These are phyloP conservation scores for Ceratocystiopsis minuta DNA, from an alignment of 2,329 filamentous ascomycete genomes.

Conservation along the genomic window DNA sequence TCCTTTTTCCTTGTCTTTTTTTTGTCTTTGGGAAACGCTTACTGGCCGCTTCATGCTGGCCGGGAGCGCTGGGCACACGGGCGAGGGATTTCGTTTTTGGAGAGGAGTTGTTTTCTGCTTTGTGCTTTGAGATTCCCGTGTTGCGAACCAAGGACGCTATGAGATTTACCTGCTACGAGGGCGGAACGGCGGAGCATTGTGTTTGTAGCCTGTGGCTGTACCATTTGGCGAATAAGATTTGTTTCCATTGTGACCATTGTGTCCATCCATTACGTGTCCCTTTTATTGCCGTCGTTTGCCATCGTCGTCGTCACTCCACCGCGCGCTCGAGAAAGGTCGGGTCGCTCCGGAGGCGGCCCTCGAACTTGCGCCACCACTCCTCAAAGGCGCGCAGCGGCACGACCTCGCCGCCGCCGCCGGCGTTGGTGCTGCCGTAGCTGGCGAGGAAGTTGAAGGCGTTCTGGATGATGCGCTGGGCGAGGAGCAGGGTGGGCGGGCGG, in stretches of 20 bases:
- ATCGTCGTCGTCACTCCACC: not conserved
- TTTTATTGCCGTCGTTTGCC: no score
- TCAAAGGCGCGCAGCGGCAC: conserved; percentile 90
- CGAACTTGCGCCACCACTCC: conserved; percentile 97
- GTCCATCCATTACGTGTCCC: no score
- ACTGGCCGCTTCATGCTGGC: not conserved
- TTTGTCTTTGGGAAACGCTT: conserved; percentile 2
- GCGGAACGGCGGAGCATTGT: no score
- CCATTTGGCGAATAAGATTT: no score
- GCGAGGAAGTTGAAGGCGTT: conserved; percentile 96
- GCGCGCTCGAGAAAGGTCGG: conserved; percentile 68
- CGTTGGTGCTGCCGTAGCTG: conserved; percentile 51
- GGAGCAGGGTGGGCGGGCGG: conserved; percentile 39
- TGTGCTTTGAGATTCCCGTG: conserved; percentile 7
- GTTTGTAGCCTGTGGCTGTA: no score
- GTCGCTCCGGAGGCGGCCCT: conserved; percentile 67
- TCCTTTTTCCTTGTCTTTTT: not conserved
- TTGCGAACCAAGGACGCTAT: conserved; percentile 2
- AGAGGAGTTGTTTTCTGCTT: conserved; percentile 9
- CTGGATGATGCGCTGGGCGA: conserved; percentile 87
- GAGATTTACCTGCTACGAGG: no score
- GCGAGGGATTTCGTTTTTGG: conserved; percentile 1
- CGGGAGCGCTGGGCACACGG: conserved; percentile 4
- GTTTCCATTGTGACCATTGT: no score
- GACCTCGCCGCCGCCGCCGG: conserved; percentile 48